A percentile compares a stretch with the other conserved stretches of the same genome.
These are phyloP conservation scores for Kluyveromyces marxianus DNA, from an alignment of 1,139 yeast genomes.

Conservation along the genomic window DNA sequence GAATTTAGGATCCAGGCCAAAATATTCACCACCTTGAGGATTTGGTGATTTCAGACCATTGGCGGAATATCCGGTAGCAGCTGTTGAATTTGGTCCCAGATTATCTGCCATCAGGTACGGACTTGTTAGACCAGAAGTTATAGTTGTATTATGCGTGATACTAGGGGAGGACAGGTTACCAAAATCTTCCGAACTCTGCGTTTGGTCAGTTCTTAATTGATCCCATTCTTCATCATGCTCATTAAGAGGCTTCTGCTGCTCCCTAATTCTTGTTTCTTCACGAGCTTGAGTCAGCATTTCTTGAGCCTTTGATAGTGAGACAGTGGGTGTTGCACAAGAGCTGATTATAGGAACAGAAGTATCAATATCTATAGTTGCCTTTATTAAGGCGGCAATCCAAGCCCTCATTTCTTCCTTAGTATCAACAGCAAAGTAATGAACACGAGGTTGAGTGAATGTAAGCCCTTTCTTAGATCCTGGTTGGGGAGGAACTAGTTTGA, in stretches of 20 bases:
- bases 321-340: slow-evolving; percentile 91
- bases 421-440: slow-evolving; percentile 94
- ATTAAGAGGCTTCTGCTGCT: slow-evolving; percentile 38
- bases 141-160: slow-evolving; percentile 14
- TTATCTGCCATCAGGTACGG: slow-evolving; percentile 11
- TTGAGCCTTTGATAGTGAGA: slow-evolving; percentile 78
- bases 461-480: slow-evolving; percentile 95
- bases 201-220: slow-evolving; percentile 14
- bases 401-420: slow-evolving; percentile 83
- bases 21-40: slow-evolving; percentile 10
- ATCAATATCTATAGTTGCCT: slow-evolving; percentile 93
- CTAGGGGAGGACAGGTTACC: slow-evolving; percentile 12
- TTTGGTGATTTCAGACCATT: slow-evolving; percentile 21
- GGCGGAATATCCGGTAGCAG: slow-evolving; percentile 12
- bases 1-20: slow-evolving; percentile 11
- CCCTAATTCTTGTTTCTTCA: slow-evolving; percentile 58
- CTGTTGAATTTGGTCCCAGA: slow-evolving; percentile 13
- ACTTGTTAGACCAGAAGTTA: slow-evolving; percentile 12
- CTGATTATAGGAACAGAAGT: slow-evolving; percentile 91
- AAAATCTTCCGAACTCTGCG: slow-evolving; percentile 9
- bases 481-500: slow-evolving; percentile 92
- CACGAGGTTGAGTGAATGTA: slow-evolving; percentile 92
- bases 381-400: slow-evolving; percentile 93
- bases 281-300: slow-evolving; percentile 77
- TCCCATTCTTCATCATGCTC: slow-evolving; percentile 25